These are phyloP conservation scores for Penicillium cataractarum DNA, from an alignment of 495 filamentous ascomycete species.

Conservation along the genomic window DNA sequence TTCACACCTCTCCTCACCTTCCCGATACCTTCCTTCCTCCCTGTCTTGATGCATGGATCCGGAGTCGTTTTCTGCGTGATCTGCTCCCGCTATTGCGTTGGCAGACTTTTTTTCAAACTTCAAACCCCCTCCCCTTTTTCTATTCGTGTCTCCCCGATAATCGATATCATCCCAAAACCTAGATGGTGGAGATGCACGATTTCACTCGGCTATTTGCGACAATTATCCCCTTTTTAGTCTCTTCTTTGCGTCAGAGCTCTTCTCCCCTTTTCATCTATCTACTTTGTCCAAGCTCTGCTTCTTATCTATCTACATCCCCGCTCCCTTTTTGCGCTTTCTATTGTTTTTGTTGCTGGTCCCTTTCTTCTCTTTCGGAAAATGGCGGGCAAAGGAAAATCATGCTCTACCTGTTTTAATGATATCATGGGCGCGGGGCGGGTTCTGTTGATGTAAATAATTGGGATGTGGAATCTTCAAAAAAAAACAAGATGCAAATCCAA, in stretches of 20 bases:
- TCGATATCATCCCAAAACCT: constrained; percentile 28
- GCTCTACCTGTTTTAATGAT: constrained; percentile 33
- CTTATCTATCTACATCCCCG: constrained; percentile 18
- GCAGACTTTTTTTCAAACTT: constrained; percentile 12
- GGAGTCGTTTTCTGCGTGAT: constrained; percentile 48
- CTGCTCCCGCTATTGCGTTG: constrained; percentile 26
- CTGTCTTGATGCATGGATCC: constrained; percentile 47
- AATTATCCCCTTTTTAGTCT: constrained; percentile 31
- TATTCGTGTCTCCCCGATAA: constrained; percentile 22
- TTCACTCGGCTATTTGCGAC: constrained; percentile 22
- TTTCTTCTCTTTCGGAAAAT: constrained; percentile 14
- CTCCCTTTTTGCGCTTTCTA: constrained; percentile 18
- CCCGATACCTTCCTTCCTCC: constrained; percentile 34
- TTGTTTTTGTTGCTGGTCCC: constrained; percentile 8
- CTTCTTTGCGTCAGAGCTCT: constrained; percentile 18
- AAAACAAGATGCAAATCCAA: constrained; percentile 17
- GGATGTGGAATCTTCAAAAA: constrained; percentile 23
- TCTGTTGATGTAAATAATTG: constrained; percentile 47
- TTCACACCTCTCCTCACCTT: constrained; percentile 23
- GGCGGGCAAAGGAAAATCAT: constrained; percentile 29
- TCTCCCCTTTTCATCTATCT: constrained; percentile 11
- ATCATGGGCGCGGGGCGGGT: constrained; percentile 34
- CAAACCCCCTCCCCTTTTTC: constrained; percentile 16
- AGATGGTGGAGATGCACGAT: constrained; percentile 30
- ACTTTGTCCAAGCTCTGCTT: constrained; percentile 10